Base-by-base conservation (phyloP, 352 stramenopile genomes). In the Globisporangium perplexum region DNA sequence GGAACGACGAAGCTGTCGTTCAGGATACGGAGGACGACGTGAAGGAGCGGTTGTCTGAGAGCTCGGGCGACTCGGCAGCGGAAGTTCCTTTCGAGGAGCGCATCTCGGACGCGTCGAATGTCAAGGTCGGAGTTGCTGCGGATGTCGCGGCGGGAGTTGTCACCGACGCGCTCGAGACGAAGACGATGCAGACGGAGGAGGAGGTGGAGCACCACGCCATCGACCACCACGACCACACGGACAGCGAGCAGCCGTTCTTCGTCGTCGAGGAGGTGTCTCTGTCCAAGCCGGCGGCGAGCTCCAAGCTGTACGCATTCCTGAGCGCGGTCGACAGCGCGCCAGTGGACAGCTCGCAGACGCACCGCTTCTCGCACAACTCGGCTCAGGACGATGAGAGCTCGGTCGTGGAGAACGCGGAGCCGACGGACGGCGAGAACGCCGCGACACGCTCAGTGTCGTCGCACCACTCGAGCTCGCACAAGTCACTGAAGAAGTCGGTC, bases 301-400 rank as follows among this genome's bases (percentile, higher is more conserved):
- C 69, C 20, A 87, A 85, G 62, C 57, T 84, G 30, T 62, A 79
- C 43, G 76, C 73, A 8, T 84, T 85, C 57, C 52, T 84, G 48
- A 69, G 72, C 26, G 65, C 68, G 2, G 74, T 83, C 10, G 72
- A 83, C 31, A 60, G 67, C 18, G 56, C 41, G 20, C 41, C 41
- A 28, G 74, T 82, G 7, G 72, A 83, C 30, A 60, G 69, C n/a
- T 54, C 50, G 7, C 53, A 42, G 44, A 50, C 41, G 30, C 36
- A 59, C 15, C 57, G 50, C 28, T 55, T 56, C 14, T 62, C 56
- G 17, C 39, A 66, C 26, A 44, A 36, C 3, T 59, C 54, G 20
- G 52, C 38, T 0, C 28, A 55, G 10, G 58, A 66, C 15, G 52
- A 57, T 26, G 57, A 67, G 1, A 53, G 59, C 20, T 60, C 65